Conservation (phyloP, 352 stramenopile species). For the Pythium pyrilobum region DNA sequence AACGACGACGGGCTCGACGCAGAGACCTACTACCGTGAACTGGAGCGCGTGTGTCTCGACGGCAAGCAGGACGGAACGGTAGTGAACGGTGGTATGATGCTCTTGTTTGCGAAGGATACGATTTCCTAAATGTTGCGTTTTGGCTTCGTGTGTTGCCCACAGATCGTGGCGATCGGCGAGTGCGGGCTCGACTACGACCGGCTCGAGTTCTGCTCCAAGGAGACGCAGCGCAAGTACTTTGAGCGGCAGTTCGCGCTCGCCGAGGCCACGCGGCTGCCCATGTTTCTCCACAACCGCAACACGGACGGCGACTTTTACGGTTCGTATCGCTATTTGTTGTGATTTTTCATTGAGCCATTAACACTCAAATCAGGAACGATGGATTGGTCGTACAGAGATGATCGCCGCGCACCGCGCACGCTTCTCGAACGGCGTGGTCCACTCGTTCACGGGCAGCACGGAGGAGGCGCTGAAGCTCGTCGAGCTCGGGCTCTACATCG, state of each 20-base stretch:
- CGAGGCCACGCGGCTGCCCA: slow-evolving; percentile 73
- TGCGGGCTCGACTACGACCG: slow-evolving; percentile 97
- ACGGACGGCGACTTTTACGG: slow-evolving; percentile 90
- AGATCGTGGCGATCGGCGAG: slow-evolving; percentile 94
- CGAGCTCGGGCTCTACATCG: slow-evolving; percentile 94
- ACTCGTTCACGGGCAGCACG: slow-evolving; percentile 94
- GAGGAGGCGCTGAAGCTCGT: slow-evolving; percentile 91
- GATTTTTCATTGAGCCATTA: background rate
- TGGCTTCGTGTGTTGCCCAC: background rate
- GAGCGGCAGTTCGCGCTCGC: slow-evolving; percentile 91
- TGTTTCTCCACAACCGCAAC: slow-evolving; percentile 98
- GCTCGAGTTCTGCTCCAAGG: slow-evolving; percentile 92
- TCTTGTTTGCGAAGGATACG: too few species aligned
- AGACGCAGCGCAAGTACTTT: slow-evolving; percentile 91
- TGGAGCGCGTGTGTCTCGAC: slow-evolving; percentile 52
- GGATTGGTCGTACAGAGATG: slow-evolving; percentile 38
- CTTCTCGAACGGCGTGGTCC: slow-evolving; percentile 90
- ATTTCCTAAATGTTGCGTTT: background rate
- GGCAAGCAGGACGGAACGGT: slow-evolving; percentile 44
- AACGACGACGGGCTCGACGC: slow-evolving; percentile 42
- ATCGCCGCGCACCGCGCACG: slow-evolving; percentile 57
- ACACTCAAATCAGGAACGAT: background rate
- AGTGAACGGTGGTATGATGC: too few species aligned
- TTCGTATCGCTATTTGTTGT: slow-evolving; percentile 9
- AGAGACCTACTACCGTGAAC: slow-evolving; percentile 53